Evolutionary conservation across 2,329 filamentous ascomycete genomes (phyloP), one percentile per base, ranked within the genome.

Genomic region (Trematosphaeria pertusa): DNA sequence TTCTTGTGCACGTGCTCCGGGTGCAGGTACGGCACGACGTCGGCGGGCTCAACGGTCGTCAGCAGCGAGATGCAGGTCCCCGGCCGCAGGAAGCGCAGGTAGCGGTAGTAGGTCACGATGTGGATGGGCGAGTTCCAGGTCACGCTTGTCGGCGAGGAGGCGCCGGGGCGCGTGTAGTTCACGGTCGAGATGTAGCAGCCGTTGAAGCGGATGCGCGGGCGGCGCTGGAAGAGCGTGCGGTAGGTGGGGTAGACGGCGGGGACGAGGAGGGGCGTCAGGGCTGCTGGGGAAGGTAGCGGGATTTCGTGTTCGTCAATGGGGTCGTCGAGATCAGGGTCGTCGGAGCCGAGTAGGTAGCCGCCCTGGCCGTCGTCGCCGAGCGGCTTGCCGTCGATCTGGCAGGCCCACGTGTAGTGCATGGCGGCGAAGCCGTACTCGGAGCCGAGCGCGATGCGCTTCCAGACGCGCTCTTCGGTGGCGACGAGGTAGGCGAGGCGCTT

Each of bases 81-180:
- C 70, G 97, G 90, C 18, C 91, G 88, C 75, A 94, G 94, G 76
- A 99, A 94, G 42, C 94, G 89, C 3, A 99, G 82, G 73, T 97
- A 99, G 47, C 94, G 90, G 75, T 96, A 99, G 75, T 97, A 99
- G 0, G 94, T 99, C 37, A 99, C 91, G 48, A 97, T 95, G 69
- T 96, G 91, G 26, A 97, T 87, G 7, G 92, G 92, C 18, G 83
- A 87, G 46, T 67, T 65, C 90, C 92, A 96, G 1, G 88, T 87
- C 14, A 87, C 75, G 43, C 85, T 86, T 54, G 86, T 87, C 15
- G 83, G 81, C 3, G 85, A 86, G 9, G 86, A 81, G 48, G 88
- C 88, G 22, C 94, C 94, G 0, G 90, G 78, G 18, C 94, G 88
- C 38, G 90, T 85, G 74, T 99, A 99, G 75, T 97, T 97, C 48